Evolutionary conservation across 495 filamentous ascomycete species (phyloP), one percentile per base, ranked within the genome.

Genomic region (Podospora appendiculata): DNA sequence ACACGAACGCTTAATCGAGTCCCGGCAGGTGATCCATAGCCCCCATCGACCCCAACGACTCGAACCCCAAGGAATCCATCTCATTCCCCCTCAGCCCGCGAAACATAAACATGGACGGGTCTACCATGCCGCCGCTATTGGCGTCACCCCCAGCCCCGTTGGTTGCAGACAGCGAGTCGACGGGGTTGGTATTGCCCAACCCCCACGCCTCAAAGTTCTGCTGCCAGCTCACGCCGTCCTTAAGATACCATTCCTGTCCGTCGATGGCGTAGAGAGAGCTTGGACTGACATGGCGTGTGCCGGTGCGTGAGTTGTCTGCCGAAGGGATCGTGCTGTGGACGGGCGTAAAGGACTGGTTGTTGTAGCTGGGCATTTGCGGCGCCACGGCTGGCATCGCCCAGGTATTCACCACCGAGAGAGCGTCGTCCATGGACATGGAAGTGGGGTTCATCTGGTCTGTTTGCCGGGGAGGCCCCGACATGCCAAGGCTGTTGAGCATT

Each of bases 171-270:
- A 14, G n/a, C 38, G 38, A 11, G 9, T 17, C 43, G 9, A 13
- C 19, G 6, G 43, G 10, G 25, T 6, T 33, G 46, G 45, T 41
- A 34, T 48, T 52, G 13, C 55, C 56, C 48, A 67, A 53, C 6
- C 58, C 66, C 73, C 73, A 76, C 4, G 66, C 55, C 43, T 72
- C 64, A 47, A 76, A 77, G 13, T 70, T 60, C n/a, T 72, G 66
- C 35, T 75, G 72, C 74, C 74, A 77, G 41, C 64, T 71, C 6
- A 73, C 74, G 18, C 71, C 68, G 39, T 77, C 74, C 44, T 74
- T 77, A 6, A 77, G 57, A 53, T 74, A 77, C 74, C 74, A 77
- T 18, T 75, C 72, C 54, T 74, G 70, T 11, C 74, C 71, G 48
- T 77, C 74, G 41, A 74, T 66, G 11, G 65, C 67, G 49, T 70